Conservation (phyloP, 1,284 basidiomycete genomes). For the Ustilago cynodontis region DNA sequence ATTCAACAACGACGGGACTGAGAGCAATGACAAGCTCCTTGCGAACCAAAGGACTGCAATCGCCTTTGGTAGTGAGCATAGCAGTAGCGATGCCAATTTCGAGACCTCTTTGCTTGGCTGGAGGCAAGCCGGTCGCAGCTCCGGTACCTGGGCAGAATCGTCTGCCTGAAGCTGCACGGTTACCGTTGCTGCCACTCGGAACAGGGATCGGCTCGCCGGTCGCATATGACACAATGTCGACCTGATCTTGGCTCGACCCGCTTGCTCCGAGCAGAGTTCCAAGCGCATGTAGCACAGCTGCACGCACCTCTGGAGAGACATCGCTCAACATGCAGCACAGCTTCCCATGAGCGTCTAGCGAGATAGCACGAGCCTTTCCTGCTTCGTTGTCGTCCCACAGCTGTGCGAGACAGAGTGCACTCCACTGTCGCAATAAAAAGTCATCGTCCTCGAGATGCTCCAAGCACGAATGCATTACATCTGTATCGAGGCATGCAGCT, state of each 20-base stretch:
- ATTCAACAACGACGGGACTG: conserved; percentile 92
- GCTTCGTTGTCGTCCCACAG: conserved; percentile 95
- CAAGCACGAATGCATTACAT: conserved; percentile 90
- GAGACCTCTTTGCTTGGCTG: conserved; percentile 78
- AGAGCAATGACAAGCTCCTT: conserved; percentile 93
- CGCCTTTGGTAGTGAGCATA: conserved; percentile 82
- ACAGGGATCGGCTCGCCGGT: conserved; percentile 32
- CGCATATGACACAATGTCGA: conserved; percentile 49
- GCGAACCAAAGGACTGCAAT: conserved; percentile 94
- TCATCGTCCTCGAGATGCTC: conserved; percentile 86
- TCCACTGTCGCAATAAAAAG: conserved; percentile 93
- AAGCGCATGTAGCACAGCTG: conserved; percentile 89
- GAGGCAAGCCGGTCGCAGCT: conserved; percentile 80
- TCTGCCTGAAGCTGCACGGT: conserved; percentile 24
- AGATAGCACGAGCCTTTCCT: conserved; percentile 86
- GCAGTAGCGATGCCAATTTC: conserved; percentile 75
- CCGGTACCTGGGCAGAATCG: conserved; percentile 82
- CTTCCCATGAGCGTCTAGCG: conserved; percentile 85
- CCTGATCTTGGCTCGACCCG: conserved; percentile 72
- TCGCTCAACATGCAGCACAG: conserved; percentile 86
- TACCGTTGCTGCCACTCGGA: conserved; percentile 8
- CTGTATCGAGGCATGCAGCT: conserved; percentile 83
- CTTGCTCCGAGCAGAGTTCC: conserved; percentile 93
- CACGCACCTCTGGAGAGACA: conserved; percentile 91
- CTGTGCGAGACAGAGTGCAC: conserved; percentile 90